These are phyloP conservation scores for Naganishia randhawae DNA, from an alignment of 768 basidiomycete genomes.

Conservation along the genomic window DNA sequence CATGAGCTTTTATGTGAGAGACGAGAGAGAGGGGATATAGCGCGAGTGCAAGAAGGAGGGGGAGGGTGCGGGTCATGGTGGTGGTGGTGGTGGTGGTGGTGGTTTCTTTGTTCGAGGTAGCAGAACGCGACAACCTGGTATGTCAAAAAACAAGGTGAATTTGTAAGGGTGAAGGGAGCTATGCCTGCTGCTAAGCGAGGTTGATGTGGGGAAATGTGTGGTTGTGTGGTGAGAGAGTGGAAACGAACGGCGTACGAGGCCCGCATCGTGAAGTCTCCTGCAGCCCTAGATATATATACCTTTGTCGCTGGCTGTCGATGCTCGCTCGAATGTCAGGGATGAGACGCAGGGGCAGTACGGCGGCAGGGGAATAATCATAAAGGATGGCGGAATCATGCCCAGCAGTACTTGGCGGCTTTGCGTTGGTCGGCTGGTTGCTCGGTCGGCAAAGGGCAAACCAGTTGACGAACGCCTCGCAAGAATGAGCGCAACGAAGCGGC, in stretches of 20 bases:
- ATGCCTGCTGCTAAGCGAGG: not conserved
- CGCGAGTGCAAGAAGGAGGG: not conserved
- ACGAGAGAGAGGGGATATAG: not conserved
- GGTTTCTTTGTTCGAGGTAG: not conserved
- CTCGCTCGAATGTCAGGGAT: not conserved
- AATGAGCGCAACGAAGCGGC: no score
- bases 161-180: not conserved
- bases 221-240: no score
- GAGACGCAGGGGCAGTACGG: not conserved
- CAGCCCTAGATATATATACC: not conserved
- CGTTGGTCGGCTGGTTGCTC: not conserved
- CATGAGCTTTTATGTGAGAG: not conserved
- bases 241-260: no score
- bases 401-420: not conserved
- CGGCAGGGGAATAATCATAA: not conserved
- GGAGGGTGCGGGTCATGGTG: slow-evolving; percentile 8
- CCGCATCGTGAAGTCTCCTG: no score
- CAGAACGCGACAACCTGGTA: no score
- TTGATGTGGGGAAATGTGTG: not conserved
- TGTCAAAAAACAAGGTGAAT: not conserved
- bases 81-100: not conserved
- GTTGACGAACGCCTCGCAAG: not conserved
- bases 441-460: not conserved
- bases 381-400: not conserved
- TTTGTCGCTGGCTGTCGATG: not conserved